These are phyloP conservation scores for Moniliophthora roreri DNA, from an alignment of 1,284 basidiomycete species.

Conservation along the genomic window DNA sequence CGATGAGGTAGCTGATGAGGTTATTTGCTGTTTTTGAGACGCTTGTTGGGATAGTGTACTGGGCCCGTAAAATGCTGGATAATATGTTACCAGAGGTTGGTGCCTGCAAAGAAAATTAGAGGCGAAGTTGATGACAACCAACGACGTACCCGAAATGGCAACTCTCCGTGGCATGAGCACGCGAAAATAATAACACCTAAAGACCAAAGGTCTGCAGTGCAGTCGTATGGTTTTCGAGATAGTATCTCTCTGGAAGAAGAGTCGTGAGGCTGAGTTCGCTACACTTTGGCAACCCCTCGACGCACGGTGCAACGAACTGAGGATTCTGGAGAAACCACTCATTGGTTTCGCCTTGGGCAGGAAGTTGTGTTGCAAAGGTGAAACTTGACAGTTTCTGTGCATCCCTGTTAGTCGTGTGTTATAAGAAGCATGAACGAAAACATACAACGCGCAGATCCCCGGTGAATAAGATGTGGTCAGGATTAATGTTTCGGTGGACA, in stretches of 20 bases:
- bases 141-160: constrained; percentile 24
- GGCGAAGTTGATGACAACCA: not conserved
- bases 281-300: not conserved
- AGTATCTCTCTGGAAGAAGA: constrained; percentile 32
- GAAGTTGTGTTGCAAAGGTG: constrained; percentile 27
- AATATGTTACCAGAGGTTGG: constrained; percentile 5
- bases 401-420: not conserved
- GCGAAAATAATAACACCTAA: constrained; percentile 35
- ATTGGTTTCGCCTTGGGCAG: constrained; percentile 17
- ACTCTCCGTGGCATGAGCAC: constrained; percentile 26
- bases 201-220: constrained; percentile 39
- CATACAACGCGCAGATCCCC: constrained; percentile 33
- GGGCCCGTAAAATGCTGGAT: constrained; percentile 18
- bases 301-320: constrained; percentile 36
- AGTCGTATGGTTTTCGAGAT: constrained; percentile 24
- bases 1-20: constrained; percentile 26
- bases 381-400: constrained; percentile 41
- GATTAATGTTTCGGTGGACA: constrained; percentile 36
- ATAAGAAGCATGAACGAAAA: constrained; percentile 1
- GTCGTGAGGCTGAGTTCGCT: no score
- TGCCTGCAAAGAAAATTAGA: not conserved
- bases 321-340: constrained; percentile 16
- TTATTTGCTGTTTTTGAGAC: constrained; percentile 20
- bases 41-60: constrained; percentile 20
- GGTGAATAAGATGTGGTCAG: constrained; percentile 34